Conservation (phyloP, 1,284 basidiomycete genomes). For the Thecaphora frezii region DNA sequence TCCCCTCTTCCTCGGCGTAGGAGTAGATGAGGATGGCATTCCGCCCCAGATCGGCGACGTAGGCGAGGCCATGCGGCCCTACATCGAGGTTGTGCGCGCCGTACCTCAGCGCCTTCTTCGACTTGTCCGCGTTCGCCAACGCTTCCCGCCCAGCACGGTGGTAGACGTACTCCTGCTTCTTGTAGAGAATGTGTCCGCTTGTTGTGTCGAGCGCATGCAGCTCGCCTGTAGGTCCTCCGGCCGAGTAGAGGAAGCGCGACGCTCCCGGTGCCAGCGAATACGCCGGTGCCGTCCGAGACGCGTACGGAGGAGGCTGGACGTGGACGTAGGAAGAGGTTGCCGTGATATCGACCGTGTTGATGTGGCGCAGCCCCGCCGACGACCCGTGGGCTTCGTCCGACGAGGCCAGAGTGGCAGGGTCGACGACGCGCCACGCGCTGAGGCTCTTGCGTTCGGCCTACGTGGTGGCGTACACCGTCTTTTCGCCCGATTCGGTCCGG, state of each 20-base stretch:
- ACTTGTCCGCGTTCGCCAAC: conserved; percentile 38
- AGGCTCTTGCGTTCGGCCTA: conserved; percentile 32
- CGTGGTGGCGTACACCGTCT: conserved; percentile 48
- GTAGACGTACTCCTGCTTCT: conserved; percentile 39
- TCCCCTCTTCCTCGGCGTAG: conserved; percentile 11
- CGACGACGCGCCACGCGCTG: conserved; percentile 38
- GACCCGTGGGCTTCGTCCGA: too few relatives aligned
- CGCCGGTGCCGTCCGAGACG: conserved; percentile 22
- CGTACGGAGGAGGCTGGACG: conserved; percentile 33
- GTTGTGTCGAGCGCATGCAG: conserved; percentile 25
- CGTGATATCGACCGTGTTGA: conserved; percentile 17
- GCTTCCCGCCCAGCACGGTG: conserved; percentile 19
- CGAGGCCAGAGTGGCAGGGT: too few relatives aligned
- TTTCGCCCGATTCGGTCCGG: neutral
- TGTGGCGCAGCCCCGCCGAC: conserved; percentile 3
- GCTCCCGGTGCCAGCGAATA: conserved; percentile 23
- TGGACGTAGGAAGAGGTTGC: conserved; percentile 51
- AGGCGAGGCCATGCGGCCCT: conserved; percentile 23
- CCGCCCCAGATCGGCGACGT: conserved; percentile 47
- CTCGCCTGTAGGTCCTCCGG: conserved; percentile 54
- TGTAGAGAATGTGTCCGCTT: conserved; percentile 29
- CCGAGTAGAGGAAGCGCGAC: conserved; percentile 27
- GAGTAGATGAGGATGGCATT: conserved; percentile 46
- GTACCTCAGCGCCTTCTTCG: conserved; percentile 34
- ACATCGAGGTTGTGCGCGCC: conserved; percentile 45